phyloP scores from a whole-genome alignment of 2,329 filamentous ascomycete species.

The Exophiala calicioides region DNA sequence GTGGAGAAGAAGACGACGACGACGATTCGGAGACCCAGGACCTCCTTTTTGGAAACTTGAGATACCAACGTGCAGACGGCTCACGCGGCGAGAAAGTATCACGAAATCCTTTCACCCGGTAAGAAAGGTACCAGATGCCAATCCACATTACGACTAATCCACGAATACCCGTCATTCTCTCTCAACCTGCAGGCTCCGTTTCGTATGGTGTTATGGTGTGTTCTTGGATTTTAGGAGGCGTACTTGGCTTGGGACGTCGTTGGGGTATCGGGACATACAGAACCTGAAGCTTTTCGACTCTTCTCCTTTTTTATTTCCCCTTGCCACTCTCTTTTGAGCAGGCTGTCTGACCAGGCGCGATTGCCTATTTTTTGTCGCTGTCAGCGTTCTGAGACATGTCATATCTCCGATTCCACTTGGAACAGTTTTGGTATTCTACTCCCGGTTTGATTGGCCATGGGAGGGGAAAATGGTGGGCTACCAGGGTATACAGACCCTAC shows the following conservation, averaged over 20 bases:
- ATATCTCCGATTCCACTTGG: too few species aligned
- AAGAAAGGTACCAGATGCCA: background rate
- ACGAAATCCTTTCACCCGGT: background rate
- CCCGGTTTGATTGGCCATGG: too few species aligned
- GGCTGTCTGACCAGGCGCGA: too few species aligned
- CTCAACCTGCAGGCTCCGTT: background rate
- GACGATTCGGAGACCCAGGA: too few species aligned
- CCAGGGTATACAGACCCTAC: too few species aligned
- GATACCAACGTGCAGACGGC: slow-evolving; percentile 12
- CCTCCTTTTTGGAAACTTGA: background rate
- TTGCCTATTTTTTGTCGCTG: too few species aligned
- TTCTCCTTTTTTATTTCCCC: background rate
- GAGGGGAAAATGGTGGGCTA: too few species aligned
- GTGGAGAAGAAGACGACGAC: slow-evolving; percentile 10
- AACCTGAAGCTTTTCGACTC: background rate
- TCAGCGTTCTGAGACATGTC: too few species aligned
- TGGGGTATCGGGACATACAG: background rate
- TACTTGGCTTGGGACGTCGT: background rate
- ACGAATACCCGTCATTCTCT: background rate
- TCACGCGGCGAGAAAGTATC: background rate
- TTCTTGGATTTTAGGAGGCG: too few species aligned
- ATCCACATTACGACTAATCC: background rate
- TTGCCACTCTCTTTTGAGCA: too few species aligned
- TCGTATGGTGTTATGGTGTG: background rate
- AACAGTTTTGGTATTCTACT: too few species aligned